phyloP scores from a whole-genome alignment of 441 rosid species.

The Populus hybrid region DNA sequence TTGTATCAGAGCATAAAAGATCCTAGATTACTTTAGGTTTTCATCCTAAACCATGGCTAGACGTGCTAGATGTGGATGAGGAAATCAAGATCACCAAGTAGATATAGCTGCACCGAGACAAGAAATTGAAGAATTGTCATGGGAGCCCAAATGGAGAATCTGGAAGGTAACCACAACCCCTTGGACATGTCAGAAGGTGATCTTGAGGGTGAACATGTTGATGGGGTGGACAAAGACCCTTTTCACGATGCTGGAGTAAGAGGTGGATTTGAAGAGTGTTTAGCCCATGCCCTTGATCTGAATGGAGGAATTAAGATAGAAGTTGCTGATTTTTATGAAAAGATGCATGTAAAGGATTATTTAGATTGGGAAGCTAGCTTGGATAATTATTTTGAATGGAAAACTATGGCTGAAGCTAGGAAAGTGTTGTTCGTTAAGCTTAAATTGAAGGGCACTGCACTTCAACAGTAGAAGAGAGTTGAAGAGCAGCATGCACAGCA shows the following conservation, averaged over 20 bases:
- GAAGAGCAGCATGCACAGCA: not conserved
- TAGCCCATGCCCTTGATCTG: not conserved
- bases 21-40: not conserved
- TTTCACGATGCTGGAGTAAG: not conserved
- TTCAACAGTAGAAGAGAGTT: constrained; percentile 14
- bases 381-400: constrained; percentile 5
- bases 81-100: not conserved
- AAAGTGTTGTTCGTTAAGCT: constrained; percentile 7
- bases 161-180: not conserved
- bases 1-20: not conserved
- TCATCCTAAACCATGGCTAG: not conserved
- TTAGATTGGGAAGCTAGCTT: constrained; percentile 8
- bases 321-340: not conserved
- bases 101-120: not conserved
- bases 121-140: not conserved
- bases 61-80: not conserved
- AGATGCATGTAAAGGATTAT: not conserved
- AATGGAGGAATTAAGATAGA: not conserved
- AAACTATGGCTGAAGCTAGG: not conserved
- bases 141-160: constrained; percentile 12
- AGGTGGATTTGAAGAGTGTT: not conserved
- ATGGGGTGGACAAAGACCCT: not conserved
- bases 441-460: constrained; percentile 6
- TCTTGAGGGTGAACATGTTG: not conserved
- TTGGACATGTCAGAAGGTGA: not conserved